Base-by-base conservation (phyloP, 495 filamentous ascomycete species). In the Aspergillus nidulans region DNA sequence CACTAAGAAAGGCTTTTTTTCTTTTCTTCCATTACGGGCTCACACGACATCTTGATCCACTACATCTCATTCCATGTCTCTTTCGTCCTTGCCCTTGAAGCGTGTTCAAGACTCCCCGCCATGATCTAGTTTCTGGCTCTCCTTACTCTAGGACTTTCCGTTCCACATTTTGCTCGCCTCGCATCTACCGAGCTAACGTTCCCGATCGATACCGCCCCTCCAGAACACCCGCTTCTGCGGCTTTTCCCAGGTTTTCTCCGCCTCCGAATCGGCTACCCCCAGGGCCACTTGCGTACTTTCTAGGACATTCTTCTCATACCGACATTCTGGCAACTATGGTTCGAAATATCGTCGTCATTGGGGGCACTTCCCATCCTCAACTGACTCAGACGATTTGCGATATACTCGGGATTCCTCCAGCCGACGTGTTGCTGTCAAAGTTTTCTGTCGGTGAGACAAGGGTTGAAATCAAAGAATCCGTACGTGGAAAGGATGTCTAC, bases 401-500 rank as follows among this genome's bases (percentile, higher is more conserved):
- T 48, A 85, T 87, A 56, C 85, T 98, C 40, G 91, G 91, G 53
- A 84, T 98, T 52, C 88, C 92, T 1, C 80, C 83, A 2, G 88
- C 90, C 26, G 86, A 89, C 59, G 86, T 91, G 53, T 81, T 92
- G 51, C 81, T 97, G 49, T 84, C 80, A 59, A 97, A 96, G 74
- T 98, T 98, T 71, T 85, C 87, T 15, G 90, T 92, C 49, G 94
- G 94, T 42, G 95, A 97, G 71, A 97, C 89, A 54, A 85, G 95
- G 28, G 91, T 95, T 54, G 94, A 97, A 72, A 94, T 98, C 61
- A 77, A 89, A 64, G 94, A 97, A 74, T 95, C 89, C 20, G 92
- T 98, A 38, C 89, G 94, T 61, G 95, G 87, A 53, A 98, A 98
- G 69, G 94, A 97, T 79, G 92, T 98, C 64, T 96, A 95, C 72